phyloP scores from a whole-genome alignment of 345 rosid genomes.

The Eucalyptus victrix region DNA sequence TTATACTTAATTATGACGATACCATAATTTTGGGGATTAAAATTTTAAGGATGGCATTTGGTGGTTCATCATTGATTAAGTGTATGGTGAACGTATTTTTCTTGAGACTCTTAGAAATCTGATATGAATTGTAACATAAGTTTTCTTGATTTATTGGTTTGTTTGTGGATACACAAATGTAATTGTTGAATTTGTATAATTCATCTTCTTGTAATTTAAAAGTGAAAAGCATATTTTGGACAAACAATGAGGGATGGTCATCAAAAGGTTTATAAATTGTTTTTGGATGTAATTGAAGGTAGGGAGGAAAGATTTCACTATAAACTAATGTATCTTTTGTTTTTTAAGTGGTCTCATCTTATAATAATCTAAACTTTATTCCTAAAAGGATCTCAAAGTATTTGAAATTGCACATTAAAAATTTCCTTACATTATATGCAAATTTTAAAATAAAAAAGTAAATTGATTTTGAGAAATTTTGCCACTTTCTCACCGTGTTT shows the following conservation, averaged over 20 bases:
- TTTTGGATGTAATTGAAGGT: no score
- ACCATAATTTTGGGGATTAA: not conserved
- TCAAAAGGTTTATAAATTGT: not conserved
- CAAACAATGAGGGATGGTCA: not conserved
- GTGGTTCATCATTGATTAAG: not conserved
- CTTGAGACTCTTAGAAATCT: no score
- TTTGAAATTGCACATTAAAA: not conserved
- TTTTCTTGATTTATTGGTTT: not conserved
- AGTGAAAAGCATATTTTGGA: not conserved
- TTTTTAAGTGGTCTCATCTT: not conserved
- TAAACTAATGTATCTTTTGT: not conserved
- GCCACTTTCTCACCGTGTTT: not conserved
- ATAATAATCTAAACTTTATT: not conserved
- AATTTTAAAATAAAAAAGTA: not conserved
- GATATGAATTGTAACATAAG: not conserved
- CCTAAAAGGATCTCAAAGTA: not conserved
- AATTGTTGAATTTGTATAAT: not conserved
- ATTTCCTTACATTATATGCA: not conserved
- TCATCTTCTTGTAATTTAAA: not conserved
- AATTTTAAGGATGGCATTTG: not conserved
- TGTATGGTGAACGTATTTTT: not conserved
- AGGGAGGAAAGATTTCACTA: not conserved
- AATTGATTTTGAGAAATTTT: not conserved
- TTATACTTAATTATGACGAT: not conserved
- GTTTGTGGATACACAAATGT: not conserved